A percentile compares a stretch with the other conserved stretches of the same genome.
Conservation (phyloP, 805 yeast genomes). For the Maudiozyma pseudohumilis region DNA sequence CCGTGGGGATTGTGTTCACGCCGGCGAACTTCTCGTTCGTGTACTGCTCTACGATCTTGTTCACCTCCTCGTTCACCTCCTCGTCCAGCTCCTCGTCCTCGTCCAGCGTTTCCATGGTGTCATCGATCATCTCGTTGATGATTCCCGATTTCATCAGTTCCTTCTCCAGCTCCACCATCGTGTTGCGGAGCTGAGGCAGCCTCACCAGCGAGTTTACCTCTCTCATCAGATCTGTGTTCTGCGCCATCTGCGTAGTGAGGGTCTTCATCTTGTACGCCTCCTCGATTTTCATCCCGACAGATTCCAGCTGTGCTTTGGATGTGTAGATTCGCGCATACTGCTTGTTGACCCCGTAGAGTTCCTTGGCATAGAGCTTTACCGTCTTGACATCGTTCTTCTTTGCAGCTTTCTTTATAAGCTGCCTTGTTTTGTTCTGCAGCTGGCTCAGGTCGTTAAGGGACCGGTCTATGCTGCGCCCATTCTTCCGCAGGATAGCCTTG, state of each 20-base stretch:
- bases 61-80: slow-evolving; percentile 52
- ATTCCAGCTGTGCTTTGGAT: slow-evolving; percentile 77
- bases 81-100: slow-evolving; percentile 58
- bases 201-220: slow-evolving; percentile 74
- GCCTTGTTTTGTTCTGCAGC: slow-evolving; percentile 69
- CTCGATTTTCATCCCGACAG: slow-evolving; percentile 79
- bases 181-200: slow-evolving; percentile 68
- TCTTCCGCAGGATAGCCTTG: slow-evolving; percentile 69
- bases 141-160: slow-evolving; percentile 82
- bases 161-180: slow-evolving; percentile 77
- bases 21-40: slow-evolving; percentile 35
- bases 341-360: slow-evolving; percentile 59
- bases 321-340: slow-evolving; percentile 66
- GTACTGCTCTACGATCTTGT: slow-evolving; percentile 45
- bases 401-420: slow-evolving; percentile 62
- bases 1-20: slow-evolving; percentile 30
- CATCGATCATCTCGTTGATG: slow-evolving; percentile 92
- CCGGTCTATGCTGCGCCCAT: slow-evolving; percentile 74
- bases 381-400: slow-evolving; percentile 66
- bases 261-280: slow-evolving; percentile 85
- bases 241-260: slow-evolving; percentile 69
- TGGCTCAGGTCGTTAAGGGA: slow-evolving; percentile 46
- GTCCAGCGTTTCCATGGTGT: slow-evolving; percentile 66
- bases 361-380: slow-evolving; percentile 74
- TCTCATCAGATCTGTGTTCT: slow-evolving; percentile 73